phyloP scores from a whole-genome alignment of 495 filamentous ascomycete genomes.

The Lasiosphaeris hirsuta region DNA sequence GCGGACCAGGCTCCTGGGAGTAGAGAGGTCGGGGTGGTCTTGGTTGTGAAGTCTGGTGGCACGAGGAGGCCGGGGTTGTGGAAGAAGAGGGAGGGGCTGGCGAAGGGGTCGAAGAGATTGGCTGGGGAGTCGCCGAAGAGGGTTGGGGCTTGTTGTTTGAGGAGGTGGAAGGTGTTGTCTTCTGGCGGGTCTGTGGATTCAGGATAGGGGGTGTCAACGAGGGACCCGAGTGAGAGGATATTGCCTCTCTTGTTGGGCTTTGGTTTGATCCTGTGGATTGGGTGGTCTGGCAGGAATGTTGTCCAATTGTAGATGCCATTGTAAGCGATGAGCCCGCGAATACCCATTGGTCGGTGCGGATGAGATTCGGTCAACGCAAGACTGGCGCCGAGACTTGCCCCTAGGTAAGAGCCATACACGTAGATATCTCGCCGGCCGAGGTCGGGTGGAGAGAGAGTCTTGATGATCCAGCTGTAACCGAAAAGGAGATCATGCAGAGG shows the following conservation, averaged over 20 bases:
- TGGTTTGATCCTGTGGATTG: conserved; percentile 24
- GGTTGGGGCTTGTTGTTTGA: conserved; percentile 26
- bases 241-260: neutral
- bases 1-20: neutral
- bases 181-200: neutral
- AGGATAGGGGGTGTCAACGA: neutral
- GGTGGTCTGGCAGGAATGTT: conserved; percentile 44
- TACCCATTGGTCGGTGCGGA: conserved; percentile 29
- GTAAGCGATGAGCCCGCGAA: conserved; percentile 45
- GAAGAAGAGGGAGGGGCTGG: conserved; percentile 51
- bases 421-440: conserved; percentile 36
- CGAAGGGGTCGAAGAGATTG: conserved; percentile 51
- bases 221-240: neutral
- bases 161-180: conserved; percentile 16
- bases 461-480: conserved; percentile 44
- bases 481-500: conserved; percentile 47
- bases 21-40: conserved; percentile 7
- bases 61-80: conserved; percentile 40
- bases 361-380: conserved; percentile 49
- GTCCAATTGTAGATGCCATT: conserved; percentile 57
- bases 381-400: conserved; percentile 46
- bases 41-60: conserved; percentile 33
- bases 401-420: conserved; percentile 49
- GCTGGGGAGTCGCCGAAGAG: conserved; percentile 40
- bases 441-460: conserved; percentile 29